These are phyloP conservation scores for Irpex rosettiformis DNA, from an alignment of 1,284 basidiomycete species.

Conservation along the genomic window DNA sequence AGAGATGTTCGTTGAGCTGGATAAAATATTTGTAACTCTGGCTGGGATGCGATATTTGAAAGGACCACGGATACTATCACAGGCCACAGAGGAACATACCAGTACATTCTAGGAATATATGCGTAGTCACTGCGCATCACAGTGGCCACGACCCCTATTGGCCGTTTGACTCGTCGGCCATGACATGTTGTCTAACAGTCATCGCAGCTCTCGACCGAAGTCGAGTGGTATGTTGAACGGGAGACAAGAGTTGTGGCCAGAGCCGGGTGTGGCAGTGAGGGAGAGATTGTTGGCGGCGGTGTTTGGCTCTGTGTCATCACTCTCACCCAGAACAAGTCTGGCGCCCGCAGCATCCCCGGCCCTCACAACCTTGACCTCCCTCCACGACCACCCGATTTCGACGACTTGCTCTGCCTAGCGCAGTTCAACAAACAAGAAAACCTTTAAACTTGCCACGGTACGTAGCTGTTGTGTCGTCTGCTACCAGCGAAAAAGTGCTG, in stretches of 20 bases:
- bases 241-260: background rate
- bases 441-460: background rate
- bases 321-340: background rate
- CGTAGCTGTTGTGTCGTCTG: background rate
- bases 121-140: background rate
- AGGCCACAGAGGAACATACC: background rate
- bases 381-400: conserved; percentile 1
- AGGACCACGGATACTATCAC: too few species aligned
- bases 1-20: background rate
- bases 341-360: conserved; percentile 1
- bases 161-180: background rate
- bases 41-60: too few species aligned
- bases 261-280: background rate
- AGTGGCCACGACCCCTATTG: background rate
- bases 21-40: background rate
- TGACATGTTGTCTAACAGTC: background rate
- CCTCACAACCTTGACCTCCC: conserved; percentile 1
- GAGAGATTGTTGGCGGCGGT: background rate
- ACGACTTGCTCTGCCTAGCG: conserved; percentile 1
- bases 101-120: background rate
- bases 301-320: conserved; percentile 4
- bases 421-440: background rate
- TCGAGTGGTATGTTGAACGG: background rate
- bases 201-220: background rate
- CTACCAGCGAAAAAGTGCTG: background rate